Conservation (phyloP, 1,284 basidiomycete species). For the Xerocomus minutiporus region DNA sequence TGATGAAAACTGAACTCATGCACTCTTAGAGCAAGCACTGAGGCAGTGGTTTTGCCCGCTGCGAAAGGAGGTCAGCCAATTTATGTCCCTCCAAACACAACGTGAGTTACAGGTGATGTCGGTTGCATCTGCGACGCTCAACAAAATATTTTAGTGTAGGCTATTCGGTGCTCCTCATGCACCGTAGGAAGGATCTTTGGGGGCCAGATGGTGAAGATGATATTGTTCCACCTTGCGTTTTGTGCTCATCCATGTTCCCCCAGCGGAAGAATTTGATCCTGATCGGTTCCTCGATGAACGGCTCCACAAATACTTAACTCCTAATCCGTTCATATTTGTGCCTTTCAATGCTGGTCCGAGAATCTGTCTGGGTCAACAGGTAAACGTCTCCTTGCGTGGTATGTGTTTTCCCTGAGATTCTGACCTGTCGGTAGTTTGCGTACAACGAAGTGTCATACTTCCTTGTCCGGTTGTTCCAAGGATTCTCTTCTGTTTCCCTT, state of each 20-base stretch:
- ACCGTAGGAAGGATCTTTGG: conserved; percentile 36
- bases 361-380: conserved; percentile 47
- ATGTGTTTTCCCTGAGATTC: neutral
- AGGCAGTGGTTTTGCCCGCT: conserved; percentile 40
- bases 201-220: conserved; percentile 33
- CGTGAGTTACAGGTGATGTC: conserved; percentile 28
- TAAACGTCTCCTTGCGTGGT: conserved; percentile 24
- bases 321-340: conserved; percentile 38
- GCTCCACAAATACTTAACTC: conserved; percentile 18
- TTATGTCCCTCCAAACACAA: conserved; percentile 38
- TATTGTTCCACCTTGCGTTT: neutral
- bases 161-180: conserved; percentile 36
- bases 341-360: conserved; percentile 44
- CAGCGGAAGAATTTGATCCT: conserved; percentile 32
- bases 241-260: neutral
- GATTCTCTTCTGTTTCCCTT: conserved; percentile 34
- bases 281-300: conserved; percentile 37
- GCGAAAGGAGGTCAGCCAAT: conserved; percentile 31
- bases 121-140: conserved; percentile 23
- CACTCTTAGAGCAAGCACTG: conserved; percentile 38
- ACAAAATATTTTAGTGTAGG: conserved; percentile 16
- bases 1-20: neutral
- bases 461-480: conserved; percentile 40
- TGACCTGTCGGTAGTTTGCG: conserved; percentile 33
- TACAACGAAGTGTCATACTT: conserved; percentile 42